Evolutionary conservation across 2,329 filamentous ascomycete species (phyloP).

Genomic region (Neofusicoccum ribis): DNA sequence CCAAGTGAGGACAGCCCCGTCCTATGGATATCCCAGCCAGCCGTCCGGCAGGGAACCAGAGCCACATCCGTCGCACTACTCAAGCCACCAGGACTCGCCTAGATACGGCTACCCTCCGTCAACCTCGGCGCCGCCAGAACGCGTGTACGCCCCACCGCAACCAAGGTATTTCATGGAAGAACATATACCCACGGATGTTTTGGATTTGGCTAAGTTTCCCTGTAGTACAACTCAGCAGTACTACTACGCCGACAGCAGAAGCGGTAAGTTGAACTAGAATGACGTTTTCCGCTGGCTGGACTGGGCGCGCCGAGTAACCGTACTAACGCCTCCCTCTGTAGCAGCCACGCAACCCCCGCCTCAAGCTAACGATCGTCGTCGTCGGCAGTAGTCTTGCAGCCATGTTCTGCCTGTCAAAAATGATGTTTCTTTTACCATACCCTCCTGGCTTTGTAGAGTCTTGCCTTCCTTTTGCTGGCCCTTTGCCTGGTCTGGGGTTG

Average conservation of each 20-base stretch:
- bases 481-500: conserved; percentile 11
- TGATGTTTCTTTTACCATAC: conserved; percentile 18
- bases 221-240: conserved; percentile 19
- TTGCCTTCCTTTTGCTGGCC: conserved; percentile 12
- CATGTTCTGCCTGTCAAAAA: conserved; percentile 5
- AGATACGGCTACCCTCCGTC: conserved; percentile 25
- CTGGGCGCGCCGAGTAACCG: conserved; percentile 3
- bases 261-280: conserved; percentile 13
- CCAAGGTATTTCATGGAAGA: conserved; percentile 41
- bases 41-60: conserved; percentile 29
- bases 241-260: conserved; percentile 21
- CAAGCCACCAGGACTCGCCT: conserved; percentile 15
- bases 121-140: conserved; percentile 25
- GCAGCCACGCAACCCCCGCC: conserved; percentile 19
- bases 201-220: conserved; percentile 21
- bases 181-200: conserved; percentile 18
- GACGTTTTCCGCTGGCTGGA: conserved; percentile 1
- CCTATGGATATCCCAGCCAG: conserved; percentile 32
- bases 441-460: conserved; percentile 16
- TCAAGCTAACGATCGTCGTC: conserved; percentile 21
- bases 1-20: conserved; percentile 21
- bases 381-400: conserved; percentile 19
- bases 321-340: conserved; percentile 17
- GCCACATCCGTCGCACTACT: conserved; percentile 7
- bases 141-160: conserved; percentile 19